Conservation (phyloP, 2,329 filamentous ascomycete species). For the Colletotrichum gloeosporioides region DNA sequence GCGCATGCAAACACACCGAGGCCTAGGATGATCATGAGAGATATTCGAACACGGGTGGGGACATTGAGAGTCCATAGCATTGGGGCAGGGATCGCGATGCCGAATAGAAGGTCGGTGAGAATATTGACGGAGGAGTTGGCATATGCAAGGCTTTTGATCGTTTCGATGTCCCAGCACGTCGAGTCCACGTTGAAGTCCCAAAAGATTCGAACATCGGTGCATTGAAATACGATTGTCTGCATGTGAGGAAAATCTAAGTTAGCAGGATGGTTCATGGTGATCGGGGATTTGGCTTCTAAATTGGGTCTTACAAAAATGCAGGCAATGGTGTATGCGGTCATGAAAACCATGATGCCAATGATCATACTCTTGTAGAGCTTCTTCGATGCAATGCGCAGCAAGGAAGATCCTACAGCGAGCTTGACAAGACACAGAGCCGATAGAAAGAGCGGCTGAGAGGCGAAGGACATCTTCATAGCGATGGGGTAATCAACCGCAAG, state of each 20-base stretch:
- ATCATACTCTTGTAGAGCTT: conserved; percentile 41
- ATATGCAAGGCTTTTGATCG: conserved; percentile 47
- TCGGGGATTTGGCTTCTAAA: neutral
- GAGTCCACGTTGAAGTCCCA: conserved; percentile 47
- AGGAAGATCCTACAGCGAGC: conserved; percentile 44
- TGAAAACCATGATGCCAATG: conserved; percentile 40
- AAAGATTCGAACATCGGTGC: conserved; percentile 46
- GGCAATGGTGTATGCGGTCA: conserved; percentile 34
- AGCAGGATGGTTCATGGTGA: neutral
- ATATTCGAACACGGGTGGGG: conserved; percentile 42
- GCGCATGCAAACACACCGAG: conserved; percentile 50
- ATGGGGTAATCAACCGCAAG: conserved; percentile 31
- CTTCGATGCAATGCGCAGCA: conserved; percentile 44
- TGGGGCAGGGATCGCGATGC: conserved; percentile 39
- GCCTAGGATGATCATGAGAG: conserved; percentile 44
- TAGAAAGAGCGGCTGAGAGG: conserved; percentile 49
- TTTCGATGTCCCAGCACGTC: conserved; percentile 45
- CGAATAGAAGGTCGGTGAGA: conserved; percentile 42
- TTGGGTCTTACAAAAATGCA: conserved; percentile 40
- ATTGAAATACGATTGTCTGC: conserved; percentile 52
- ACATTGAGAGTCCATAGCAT: conserved; percentile 47
- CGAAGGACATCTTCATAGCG: conserved; percentile 47
- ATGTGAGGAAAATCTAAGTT: neutral
- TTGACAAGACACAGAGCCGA: conserved; percentile 47
- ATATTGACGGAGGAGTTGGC: conserved; percentile 43